These are phyloP conservation scores for Dacryopinax primogenitus DNA, from an alignment of 768 basidiomycete genomes.

Conservation along the genomic window DNA sequence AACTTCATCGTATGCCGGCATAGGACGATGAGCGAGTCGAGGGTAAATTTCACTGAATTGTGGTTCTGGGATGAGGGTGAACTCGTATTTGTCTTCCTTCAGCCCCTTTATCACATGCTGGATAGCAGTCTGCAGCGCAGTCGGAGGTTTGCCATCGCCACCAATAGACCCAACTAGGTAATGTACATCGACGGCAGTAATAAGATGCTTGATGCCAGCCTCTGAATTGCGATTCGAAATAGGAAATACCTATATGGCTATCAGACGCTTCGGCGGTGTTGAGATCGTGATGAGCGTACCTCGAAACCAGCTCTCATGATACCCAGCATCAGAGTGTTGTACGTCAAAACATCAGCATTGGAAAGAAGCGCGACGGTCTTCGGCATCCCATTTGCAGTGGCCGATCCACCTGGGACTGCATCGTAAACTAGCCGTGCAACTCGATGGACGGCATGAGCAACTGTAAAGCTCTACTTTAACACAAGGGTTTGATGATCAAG, in stretches of 20 bases:
- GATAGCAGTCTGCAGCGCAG: background rate
- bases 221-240: background rate
- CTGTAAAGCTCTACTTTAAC: no score
- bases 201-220: background rate
- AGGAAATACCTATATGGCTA: background rate
- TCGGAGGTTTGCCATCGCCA: background rate
- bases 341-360: background rate
- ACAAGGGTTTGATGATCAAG: background rate
- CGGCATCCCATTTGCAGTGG: background rate
- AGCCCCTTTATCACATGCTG: background rate
- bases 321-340: background rate
- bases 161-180: background rate
- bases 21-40: background rate
- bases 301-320: constrained; percentile 5
- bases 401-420: background rate
- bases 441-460: background rate
- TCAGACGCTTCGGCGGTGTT: background rate
- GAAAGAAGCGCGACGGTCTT: constrained; percentile 4
- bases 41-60: background rate
- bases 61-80: background rate
- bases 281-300: background rate
- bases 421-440: background rate
- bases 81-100: background rate
- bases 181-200: background rate
- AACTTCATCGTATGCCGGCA: background rate